phyloP scores from a whole-genome alignment of 306 rosid species.

The Cicer cuneatum region DNA sequence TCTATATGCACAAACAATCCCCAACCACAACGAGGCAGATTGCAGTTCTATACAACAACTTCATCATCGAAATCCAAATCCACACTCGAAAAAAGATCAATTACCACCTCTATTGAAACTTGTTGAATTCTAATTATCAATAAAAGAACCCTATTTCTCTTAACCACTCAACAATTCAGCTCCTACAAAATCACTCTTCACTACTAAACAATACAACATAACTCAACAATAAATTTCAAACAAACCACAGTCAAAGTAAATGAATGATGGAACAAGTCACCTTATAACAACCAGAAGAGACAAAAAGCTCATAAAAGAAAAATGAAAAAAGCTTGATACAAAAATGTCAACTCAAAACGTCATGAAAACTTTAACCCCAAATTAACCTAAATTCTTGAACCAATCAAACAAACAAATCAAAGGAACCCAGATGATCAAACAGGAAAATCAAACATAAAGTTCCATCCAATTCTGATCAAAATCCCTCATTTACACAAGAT shows the following conservation, averaged over 20 bases:
- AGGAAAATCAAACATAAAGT: slow-evolving; percentile 35
- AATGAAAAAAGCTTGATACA: slow-evolving; percentile 39
- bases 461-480: slow-evolving; percentile 43
- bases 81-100: slow-evolving; percentile 17
- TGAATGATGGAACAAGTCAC: not conserved
- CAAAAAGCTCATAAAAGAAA: slow-evolving; percentile 42
- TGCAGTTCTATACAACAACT: slow-evolving; percentile 39
- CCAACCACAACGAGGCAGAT: slow-evolving; percentile 42
- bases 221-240: slow-evolving; percentile 34
- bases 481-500: slow-evolving; percentile 40
- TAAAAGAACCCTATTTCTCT: slow-evolving; percentile 34
- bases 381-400: slow-evolving; percentile 9
- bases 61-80: slow-evolving; percentile 22
- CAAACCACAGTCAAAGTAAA: slow-evolving; percentile 42
- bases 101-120: slow-evolving; percentile 37
- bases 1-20: slow-evolving; percentile 51
- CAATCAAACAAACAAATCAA: slow-evolving; percentile 41
- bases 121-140: slow-evolving; percentile 37
- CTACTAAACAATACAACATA: slow-evolving; percentile 26
- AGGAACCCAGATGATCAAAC: slow-evolving; percentile 39
- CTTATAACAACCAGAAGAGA: slow-evolving; percentile 35
- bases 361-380: slow-evolving; percentile 3
- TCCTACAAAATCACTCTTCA: not conserved
- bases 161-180: slow-evolving; percentile 39
- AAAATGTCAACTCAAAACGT: slow-evolving; percentile 44